phyloP scores from a whole-genome alignment of 768 basidiomycete genomes.

The Collybiopsis luxurians region DNA sequence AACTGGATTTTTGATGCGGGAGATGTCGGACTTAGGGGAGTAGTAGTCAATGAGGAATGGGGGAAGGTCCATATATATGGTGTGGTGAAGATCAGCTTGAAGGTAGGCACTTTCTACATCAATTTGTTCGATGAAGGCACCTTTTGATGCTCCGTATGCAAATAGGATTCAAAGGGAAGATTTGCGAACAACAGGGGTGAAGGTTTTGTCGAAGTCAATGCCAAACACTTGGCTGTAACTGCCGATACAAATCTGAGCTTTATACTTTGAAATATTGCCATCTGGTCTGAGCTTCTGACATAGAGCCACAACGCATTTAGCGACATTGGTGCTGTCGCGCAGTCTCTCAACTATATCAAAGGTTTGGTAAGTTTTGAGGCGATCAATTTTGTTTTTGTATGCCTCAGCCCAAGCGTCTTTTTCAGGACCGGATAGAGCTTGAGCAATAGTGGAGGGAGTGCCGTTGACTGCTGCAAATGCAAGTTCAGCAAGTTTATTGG shows the following conservation, averaged over 20 bases:
- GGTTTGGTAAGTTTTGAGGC: background rate
- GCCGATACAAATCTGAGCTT: conserved; percentile 39
- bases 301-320: background rate
- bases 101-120: conserved; percentile 17
- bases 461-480: too few relatives aligned
- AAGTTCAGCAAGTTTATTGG: too few relatives aligned
- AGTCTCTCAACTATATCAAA: background rate
- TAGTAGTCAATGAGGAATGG: background rate
- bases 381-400: background rate
- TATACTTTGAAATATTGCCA: conserved; percentile 23
- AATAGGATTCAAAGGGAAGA: conserved; percentile 10
- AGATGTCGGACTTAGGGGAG: too few relatives aligned
- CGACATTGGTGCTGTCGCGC: background rate
- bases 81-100: conserved; percentile 21
- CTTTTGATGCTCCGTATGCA: conserved; percentile 2
- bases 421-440: too few relatives aligned
- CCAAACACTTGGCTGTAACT: conserved; percentile 35
- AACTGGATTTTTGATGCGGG: background rate
- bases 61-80: conserved; percentile 13
- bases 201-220: conserved; percentile 21
- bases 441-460: too few relatives aligned
- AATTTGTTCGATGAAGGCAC: conserved; percentile 12
- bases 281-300: background rate
- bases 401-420: background rate
- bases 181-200: background rate